phyloP scores from a whole-genome alignment of 2,329 filamentous ascomycete genomes.

The Dactylellina cionopaga region DNA sequence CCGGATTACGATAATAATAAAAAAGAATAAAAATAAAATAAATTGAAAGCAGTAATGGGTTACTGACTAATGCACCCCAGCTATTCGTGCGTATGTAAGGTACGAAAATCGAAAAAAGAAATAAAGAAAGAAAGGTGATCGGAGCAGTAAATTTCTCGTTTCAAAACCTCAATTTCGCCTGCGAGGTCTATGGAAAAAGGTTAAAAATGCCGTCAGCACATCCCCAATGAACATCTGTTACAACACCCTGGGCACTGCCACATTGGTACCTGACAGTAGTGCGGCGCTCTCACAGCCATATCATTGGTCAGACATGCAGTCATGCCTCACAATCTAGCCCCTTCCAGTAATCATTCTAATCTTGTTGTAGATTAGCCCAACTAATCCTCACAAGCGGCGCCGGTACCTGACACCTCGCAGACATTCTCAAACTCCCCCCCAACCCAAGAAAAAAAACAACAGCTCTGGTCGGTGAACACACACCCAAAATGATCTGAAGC shows the following conservation, averaged over 20 bases:
- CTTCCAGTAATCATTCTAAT: conserved; percentile 27
- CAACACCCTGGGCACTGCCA: conserved; percentile 21
- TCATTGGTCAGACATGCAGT: conserved; percentile 23
- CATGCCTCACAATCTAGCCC: conserved; percentile 33
- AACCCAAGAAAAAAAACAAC: conserved; percentile 7
- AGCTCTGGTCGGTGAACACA: conserved; percentile 12
- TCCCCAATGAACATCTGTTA: conserved; percentile 7
- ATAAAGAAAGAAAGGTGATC: too few relatives aligned
- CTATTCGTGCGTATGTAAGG: too few relatives aligned
- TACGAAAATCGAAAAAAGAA: too few relatives aligned
- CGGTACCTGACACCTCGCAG: background rate
- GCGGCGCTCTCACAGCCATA: conserved; percentile 7
- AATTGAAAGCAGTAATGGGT: background rate
- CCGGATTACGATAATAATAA: too few relatives aligned
- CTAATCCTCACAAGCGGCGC: too few relatives aligned
- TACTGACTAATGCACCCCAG: too few relatives aligned
- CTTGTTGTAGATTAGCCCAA: conserved; percentile 17
- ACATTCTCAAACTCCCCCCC: conserved; percentile 41
- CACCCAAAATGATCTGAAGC: background rate
- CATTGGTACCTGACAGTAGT: conserved; percentile 29
- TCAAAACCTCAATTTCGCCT: background rate
- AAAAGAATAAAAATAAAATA: too few relatives aligned
- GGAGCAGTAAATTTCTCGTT: background rate
- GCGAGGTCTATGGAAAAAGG: background rate
- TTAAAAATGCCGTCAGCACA: conserved; percentile 24